Base-by-base conservation (phyloP, 176 grass and related monocot species). In the Juncus effusus region DNA sequence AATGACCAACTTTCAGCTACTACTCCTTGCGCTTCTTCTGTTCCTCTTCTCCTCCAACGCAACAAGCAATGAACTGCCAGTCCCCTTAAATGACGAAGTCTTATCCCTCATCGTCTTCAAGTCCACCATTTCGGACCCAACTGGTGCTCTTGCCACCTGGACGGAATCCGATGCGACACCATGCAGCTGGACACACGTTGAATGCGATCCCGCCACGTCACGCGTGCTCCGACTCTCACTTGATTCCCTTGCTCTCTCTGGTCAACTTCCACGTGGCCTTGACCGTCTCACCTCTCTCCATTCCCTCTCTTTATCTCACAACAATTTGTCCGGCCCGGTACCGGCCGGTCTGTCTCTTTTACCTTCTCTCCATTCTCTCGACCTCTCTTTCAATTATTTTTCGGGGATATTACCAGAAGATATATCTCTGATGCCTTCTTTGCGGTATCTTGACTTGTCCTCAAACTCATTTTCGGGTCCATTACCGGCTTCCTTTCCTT, bases 81-180 rank as follows among this genome's bases (percentile, higher is more conserved):
- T 83, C 78, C 80, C 85, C 16, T 66, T 97, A 7, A 89, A 92
- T 79, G 94, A 97, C 65, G 94, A 97, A 80, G 88, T 97, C 38
- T 73, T 97, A 3, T 85, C 88, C 0, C 61, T 99, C 15, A 66
- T 99, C 36, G 88, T 99, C 3, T 99, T 99, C 85, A 86, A 82
- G 13, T 82, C 78, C 0, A 80, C 80, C 49, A 76, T 99, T 3
- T 55, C 76, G 0, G 94, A 89, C 28, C 85, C 94, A 0, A 50
- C 75, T 5, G 83, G 60, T 5, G 85, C 85, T 62, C 85, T 99
- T 0, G 62, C 85, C 0, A 67, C 67, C n/a, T 99, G 94, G 94
- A 77, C 78, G 7, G 94, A 89, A 83, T 69, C 83, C 1, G 94
- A 99, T 79, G 75, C 77, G 1, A 82, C 80, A 10, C 85, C 94